Percentiles rank a stretch among this genome's conserved stretches.
phyloP scores from a whole-genome alignment of 2,329 filamentous ascomycete genomes.

The Apiospora pterosperma region DNA sequence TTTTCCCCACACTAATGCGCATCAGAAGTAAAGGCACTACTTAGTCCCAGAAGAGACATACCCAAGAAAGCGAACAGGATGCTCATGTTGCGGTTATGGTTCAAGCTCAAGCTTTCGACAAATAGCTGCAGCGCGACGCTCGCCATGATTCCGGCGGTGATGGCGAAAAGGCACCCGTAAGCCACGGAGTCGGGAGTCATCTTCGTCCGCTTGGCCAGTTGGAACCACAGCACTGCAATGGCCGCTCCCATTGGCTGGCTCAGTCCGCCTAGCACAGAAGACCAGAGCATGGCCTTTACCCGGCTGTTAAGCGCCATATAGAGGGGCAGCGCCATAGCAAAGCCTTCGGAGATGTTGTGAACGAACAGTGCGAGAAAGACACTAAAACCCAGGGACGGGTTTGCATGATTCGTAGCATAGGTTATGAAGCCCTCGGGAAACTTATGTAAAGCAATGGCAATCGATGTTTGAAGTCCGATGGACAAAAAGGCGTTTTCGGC shows the following conservation, averaged over 20 bases:
- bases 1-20: background rate
- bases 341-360: slow-evolving; percentile 97
- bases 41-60: slow-evolving; percentile 83
- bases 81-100: slow-evolving; percentile 74
- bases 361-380: slow-evolving; percentile 96
- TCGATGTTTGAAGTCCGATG: slow-evolving; percentile 92
- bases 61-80: slow-evolving; percentile 79
- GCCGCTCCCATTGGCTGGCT: slow-evolving; percentile 84
- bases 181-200: slow-evolving; percentile 51
- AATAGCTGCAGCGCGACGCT: slow-evolving; percentile 89
- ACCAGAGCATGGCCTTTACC: slow-evolving; percentile 78
- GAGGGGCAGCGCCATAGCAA: slow-evolving; percentile 86
- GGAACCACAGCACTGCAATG: slow-evolving; percentile 83
- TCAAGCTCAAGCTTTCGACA: slow-evolving; percentile 78
- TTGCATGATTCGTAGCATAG: slow-evolving; percentile 96
- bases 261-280: slow-evolving; percentile 77
- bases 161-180: slow-evolving; percentile 81
- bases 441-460: slow-evolving; percentile 95
- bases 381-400: slow-evolving; percentile 79
- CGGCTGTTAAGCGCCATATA: slow-evolving; percentile 87
- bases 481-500: slow-evolving; percentile 90
- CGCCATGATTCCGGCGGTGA: slow-evolving; percentile 92
- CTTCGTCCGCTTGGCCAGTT: slow-evolving; percentile 55
- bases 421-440: slow-evolving; percentile 86
- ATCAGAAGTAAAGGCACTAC: slow-evolving; percentile 73